Evolutionary conservation across 495 filamentous ascomycete species (phyloP).

Genomic region (Lasiosphaeris hirsuta): DNA sequence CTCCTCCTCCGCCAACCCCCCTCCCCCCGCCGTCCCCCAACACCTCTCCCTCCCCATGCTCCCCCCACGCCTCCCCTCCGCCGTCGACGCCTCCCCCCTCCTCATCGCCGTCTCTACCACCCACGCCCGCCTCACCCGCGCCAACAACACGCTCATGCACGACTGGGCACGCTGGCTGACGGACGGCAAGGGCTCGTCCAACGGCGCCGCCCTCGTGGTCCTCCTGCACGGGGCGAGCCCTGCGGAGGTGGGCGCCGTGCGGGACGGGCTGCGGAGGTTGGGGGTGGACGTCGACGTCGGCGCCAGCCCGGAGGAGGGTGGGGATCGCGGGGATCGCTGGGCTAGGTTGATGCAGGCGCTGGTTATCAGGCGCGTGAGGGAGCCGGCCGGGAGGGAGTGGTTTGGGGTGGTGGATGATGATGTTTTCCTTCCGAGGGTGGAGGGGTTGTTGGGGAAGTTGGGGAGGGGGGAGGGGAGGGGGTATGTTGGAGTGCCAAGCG

Average conservation of each 20-base stretch:
- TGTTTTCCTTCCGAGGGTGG: conserved; percentile 56
- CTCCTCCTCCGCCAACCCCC: conserved; percentile 17
- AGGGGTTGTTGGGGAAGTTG: conserved; percentile 46
- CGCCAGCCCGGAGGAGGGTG: conserved; percentile 13
- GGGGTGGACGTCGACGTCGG: conserved; percentile 34
- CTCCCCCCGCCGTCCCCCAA: background rate
- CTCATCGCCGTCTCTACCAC: conserved; percentile 59
- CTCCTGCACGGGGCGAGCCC: conserved; percentile 45
- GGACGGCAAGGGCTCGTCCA: conserved; percentile 21
- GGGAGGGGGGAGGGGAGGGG: conserved; percentile 43
- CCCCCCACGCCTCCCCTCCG: background rate
- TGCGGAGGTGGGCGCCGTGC: conserved; percentile 28
- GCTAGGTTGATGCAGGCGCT: conserved; percentile 31
- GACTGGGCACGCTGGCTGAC: conserved; percentile 39
- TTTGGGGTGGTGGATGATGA: conserved; percentile 39
- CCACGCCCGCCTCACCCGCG: conserved; percentile 49
- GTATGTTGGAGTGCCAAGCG: conserved; percentile 58
- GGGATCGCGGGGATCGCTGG: conserved; percentile 34
- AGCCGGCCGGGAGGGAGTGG: conserved; percentile 21
- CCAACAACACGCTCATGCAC: conserved; percentile 27
- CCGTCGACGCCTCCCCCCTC: conserved; percentile 49
- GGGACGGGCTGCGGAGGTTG: conserved; percentile 10
- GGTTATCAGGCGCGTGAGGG: conserved; percentile 9
- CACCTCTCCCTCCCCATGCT: background rate
- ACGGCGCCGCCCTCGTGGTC: conserved; percentile 45